Conservation (phyloP, 2,329 filamentous ascomycete genomes). For the Chrysosporium queenslandicum region DNA sequence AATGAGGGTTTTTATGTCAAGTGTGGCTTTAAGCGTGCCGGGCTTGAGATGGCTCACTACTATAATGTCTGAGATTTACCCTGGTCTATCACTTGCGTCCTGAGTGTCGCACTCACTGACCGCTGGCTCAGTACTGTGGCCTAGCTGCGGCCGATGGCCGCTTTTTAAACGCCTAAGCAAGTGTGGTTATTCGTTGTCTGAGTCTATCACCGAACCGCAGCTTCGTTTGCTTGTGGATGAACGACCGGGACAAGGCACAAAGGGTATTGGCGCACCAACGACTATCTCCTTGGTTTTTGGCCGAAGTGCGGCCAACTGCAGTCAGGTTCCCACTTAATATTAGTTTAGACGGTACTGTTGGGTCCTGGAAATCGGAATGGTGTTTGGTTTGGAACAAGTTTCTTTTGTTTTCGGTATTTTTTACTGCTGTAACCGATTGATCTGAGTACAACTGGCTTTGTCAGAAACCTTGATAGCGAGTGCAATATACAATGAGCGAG, state of each 20-base stretch:
- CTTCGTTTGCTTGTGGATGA: too few relatives aligned
- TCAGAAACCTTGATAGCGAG: not conserved
- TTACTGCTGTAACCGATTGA: not conserved
- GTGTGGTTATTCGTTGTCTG: not conserved
- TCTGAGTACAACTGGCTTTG: not conserved
- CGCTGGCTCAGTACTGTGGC: constrained; percentile 1
- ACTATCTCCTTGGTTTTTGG: too few relatives aligned
- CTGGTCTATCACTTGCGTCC: not conserved
- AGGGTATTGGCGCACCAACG: too few relatives aligned
- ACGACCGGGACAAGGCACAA: too few relatives aligned
- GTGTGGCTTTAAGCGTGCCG: constrained; percentile 86
- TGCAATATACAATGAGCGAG: not conserved
- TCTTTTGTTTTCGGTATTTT: not conserved
- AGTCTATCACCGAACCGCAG: too few relatives aligned
- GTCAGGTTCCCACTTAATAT: not conserved
- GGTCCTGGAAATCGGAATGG: not conserved
- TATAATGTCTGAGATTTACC: constrained; percentile 38
- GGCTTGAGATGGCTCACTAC: constrained; percentile 95
- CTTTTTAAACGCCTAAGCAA: not conserved
- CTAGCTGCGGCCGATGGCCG: not conserved
- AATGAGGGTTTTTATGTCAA: constrained; percentile 98
- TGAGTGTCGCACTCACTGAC: not conserved
- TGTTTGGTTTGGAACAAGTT: not conserved
- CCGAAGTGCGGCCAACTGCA: too few relatives aligned
- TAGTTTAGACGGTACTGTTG: not conserved